phyloP scores from a whole-genome alignment of 208 protist species.

The Leptomonas pyrrhocoris region DNA sequence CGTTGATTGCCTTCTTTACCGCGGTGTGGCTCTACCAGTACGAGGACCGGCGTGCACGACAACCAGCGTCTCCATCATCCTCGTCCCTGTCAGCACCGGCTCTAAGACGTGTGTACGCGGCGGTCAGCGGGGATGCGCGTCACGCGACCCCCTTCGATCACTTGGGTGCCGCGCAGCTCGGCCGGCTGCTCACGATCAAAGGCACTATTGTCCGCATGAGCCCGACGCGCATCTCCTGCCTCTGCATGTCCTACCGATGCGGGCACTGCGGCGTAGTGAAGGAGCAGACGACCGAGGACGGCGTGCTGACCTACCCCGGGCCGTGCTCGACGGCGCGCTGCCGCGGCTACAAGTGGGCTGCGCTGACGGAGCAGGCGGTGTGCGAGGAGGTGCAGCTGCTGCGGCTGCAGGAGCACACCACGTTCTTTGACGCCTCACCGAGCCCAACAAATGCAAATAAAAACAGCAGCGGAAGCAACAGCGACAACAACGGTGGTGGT shows the following conservation, averaged over 20 bases:
- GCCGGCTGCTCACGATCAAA: slow-evolving; percentile 67
- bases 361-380: slow-evolving; percentile 52
- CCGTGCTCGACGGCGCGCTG: slow-evolving; percentile 59
- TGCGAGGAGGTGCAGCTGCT: slow-evolving; percentile 87
- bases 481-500: slow-evolving; percentile 34
- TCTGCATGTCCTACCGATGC: slow-evolving; percentile 71
- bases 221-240: slow-evolving; percentile 68
- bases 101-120: slow-evolving; percentile 35
- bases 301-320: slow-evolving; percentile 73
- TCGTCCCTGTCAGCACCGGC: slow-evolving; percentile 12
- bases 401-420: slow-evolving; percentile 80
- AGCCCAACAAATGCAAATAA: neutral
- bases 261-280: slow-evolving; percentile 61
- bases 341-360: slow-evolving; percentile 74
- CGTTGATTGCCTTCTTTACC: slow-evolving; percentile 79
- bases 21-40: slow-evolving; percentile 49
- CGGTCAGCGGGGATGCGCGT: slow-evolving; percentile 32
- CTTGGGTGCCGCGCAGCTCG: slow-evolving; percentile 73
- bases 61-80: slow-evolving; percentile 14
- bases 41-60: neutral
- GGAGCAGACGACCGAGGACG: slow-evolving; percentile 59
- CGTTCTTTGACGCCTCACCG: slow-evolving; percentile 43
- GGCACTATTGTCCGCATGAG: slow-evolving; percentile 84
- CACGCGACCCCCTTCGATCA: slow-evolving; percentile 58
- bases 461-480: slow-evolving; percentile 9